Base-by-base conservation (phyloP, 192 early-diverging fungal genomes). In the Coemansia sp. region DNA sequence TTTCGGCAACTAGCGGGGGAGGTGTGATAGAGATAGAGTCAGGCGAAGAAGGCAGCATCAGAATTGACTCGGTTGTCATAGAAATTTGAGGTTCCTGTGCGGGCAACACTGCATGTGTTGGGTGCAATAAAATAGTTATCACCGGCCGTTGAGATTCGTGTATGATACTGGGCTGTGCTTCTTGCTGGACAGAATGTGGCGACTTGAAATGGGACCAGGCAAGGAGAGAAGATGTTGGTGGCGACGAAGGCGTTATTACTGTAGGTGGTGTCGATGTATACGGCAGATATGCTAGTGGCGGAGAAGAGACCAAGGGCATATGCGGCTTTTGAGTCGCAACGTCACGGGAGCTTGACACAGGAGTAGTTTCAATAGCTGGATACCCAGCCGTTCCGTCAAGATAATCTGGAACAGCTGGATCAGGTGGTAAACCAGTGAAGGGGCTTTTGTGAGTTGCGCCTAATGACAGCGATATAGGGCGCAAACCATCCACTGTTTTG, bases 41-140 rank as follows among this genome's bases (percentile, higher is more conserved):
- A 12, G 51, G 12, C 8, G 51, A 21, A 26, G 51, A 22, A 8
- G 51, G 51, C 21, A 54, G 19, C 3, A 54, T 4, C 10, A 54
- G 10, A 26, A 26, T 12, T 12, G 19, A 22, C 15, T 21, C 51
- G 5, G 22, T 22, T 21, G 19, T 49, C 3, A 19, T 10, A 6
- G 49, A 40, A n/a, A 8, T 5, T 8, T 47, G n/a, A 9, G 62
- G 37, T 47, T 39, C 47, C 18, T 16, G 16, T 41, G 41, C 62
- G 16, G 48, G 62, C 13, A 37, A 5, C n/a, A 48, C 19, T n/a
- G 12, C 5, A 9, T 26, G 62, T 52, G 62, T 40, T 64, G 65
- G 54, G 36, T 15, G 64, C 22, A 65, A 26, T 16, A 65, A 8
- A 4, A 65, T 52, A 8, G 64, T 65, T 43, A 65, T 41, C 41